A percentile compares a stretch with the other conserved stretches of the same genome.
Conservation (phyloP, 108 stramenopile species). For the Cyclotella kingstonii region DNA sequence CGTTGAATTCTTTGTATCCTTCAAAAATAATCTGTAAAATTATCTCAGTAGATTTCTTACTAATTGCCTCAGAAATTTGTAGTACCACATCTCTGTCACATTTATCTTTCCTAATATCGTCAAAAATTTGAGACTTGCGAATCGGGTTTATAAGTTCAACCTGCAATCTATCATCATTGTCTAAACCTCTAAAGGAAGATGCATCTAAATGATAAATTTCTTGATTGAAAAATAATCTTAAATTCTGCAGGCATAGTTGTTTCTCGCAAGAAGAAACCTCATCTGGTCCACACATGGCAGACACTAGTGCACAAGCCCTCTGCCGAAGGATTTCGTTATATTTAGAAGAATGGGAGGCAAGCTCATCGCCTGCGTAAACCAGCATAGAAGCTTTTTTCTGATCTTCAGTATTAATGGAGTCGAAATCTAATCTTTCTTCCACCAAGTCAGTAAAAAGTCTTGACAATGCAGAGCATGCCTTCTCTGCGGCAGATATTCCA, state of each 20-base stretch:
- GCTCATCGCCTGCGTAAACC: slow-evolving; percentile 73
- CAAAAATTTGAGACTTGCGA: slow-evolving; percentile 49
- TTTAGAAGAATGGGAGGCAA: slow-evolving; percentile 54
- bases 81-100: slow-evolving; percentile 61
- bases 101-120: slow-evolving; percentile 51
- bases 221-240: slow-evolving; percentile 60
- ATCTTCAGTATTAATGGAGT: slow-evolving; percentile 8
- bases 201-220: slow-evolving; percentile 71
- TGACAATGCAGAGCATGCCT: slow-evolving; percentile 61
- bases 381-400: slow-evolving; percentile 54
- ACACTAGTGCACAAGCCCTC: slow-evolving; percentile 41
- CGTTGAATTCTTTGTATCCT: slow-evolving; percentile 61
- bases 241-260: slow-evolving; percentile 48
- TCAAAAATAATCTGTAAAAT: slow-evolving; percentile 52
- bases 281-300: slow-evolving; percentile 62
- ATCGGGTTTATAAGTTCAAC: slow-evolving; percentile 54
- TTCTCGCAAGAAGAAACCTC: slow-evolving; percentile 46
- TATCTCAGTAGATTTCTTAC: slow-evolving; percentile 49
- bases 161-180: slow-evolving; percentile 68
- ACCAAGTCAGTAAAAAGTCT: slow-evolving; percentile 56
- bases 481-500: slow-evolving; percentile 66
- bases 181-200: slow-evolving; percentile 46
- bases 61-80: slow-evolving; percentile 47
- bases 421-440: slow-evolving; percentile 29
- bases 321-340: slow-evolving; percentile 51